Evolutionary conservation across 371 early-diverging fungal species (phyloP), one percentile per base, ranked within the genome.

Genomic region (Mortierella sp.): DNA sequence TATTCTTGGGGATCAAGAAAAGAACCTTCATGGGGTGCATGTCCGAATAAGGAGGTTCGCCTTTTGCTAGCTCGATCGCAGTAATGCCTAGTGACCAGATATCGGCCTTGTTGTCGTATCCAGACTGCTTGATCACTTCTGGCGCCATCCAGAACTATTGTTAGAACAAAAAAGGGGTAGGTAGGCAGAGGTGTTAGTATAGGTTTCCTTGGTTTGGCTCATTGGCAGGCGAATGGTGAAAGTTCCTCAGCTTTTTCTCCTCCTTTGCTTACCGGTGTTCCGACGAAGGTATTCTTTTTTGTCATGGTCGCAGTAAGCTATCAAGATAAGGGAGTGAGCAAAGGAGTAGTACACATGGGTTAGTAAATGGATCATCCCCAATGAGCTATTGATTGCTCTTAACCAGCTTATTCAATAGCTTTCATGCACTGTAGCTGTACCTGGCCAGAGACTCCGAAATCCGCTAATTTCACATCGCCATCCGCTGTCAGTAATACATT

Each of bases 51-150:
- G 99, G 99, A 24, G 99, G 98, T 79, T 95, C 94, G 0, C 98
- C 97, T 75, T 95, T 96, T 43, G 98, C 97, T 38, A 99, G 90
- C 89, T 99, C 99, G 49, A 99, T 98, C 0, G 99, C 97, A 5
- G 99, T 98, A 77, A 99, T 99, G 6, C 99, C 99, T 43, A 99
- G 89, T 49, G 97, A 97, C 99, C 99, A 99, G 49, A 99, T 97
- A 90, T 99, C 99, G 1, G 98, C 99, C 92, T 97, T 98, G 88
- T 93, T 93, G 88, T 98, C 96, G 84, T 99, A 99, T 27, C 98
- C 98, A 1, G 97, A 96, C 88, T 97, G 96, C 84, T 95, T 95
- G 79, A 99, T 99, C 3, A 99, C 98, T 90, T 99, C 99, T 5
- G 99, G 99, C 4, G 99, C 99, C 97, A 99, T 98, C 97, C 98